Evolutionary conservation across 2,329 filamentous ascomycete species (phyloP).

Genomic region (Xylaria sp.): DNA sequence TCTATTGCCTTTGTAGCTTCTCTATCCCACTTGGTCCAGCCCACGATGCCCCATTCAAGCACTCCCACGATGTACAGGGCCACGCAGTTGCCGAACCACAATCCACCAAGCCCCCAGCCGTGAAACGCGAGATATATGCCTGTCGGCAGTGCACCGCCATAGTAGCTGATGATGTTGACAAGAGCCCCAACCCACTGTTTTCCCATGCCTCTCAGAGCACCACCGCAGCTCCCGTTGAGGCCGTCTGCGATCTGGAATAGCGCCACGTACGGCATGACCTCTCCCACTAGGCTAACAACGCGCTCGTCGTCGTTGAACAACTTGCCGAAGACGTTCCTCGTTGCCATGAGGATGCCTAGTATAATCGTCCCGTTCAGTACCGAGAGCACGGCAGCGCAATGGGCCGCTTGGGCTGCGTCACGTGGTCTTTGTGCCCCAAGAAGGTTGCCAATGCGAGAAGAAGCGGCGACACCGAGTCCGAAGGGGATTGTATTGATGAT

Average conservation of each 20-base stretch:
- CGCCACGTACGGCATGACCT: slow-evolving; percentile 86
- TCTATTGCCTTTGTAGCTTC: slow-evolving; percentile 78
- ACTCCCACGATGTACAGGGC: slow-evolving; percentile 83
- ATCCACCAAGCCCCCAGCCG: slow-evolving; percentile 81
- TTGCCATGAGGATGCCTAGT: slow-evolving; percentile 74
- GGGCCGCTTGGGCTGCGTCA: slow-evolving; percentile 77
- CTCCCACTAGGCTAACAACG: slow-evolving; percentile 77
- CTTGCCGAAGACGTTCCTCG: slow-evolving; percentile 77
- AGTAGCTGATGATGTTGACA: slow-evolving; percentile 87
- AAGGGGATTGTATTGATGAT: slow-evolving; percentile 89
- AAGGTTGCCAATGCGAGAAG: slow-evolving; percentile 81
- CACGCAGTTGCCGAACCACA: slow-evolving; percentile 87
- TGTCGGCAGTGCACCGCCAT: slow-evolving; percentile 81
- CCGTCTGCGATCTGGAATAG: slow-evolving; percentile 92
- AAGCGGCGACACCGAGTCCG: slow-evolving; percentile 84
- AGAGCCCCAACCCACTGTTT: slow-evolving; percentile 84
- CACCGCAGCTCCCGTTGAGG: slow-evolving; percentile 85
- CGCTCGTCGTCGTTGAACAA: slow-evolving; percentile 83
- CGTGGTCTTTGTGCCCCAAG: slow-evolving; percentile 74
- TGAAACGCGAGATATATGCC: slow-evolving; percentile 88
- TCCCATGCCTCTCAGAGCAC: slow-evolving; percentile 84
- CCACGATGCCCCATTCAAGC: slow-evolving; percentile 83
- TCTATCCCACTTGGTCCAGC: slow-evolving; percentile 78
- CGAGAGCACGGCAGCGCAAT: slow-evolving; percentile 78
- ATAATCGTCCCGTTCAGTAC: slow-evolving; percentile 75